Base-by-base conservation (phyloP, 768 basidiomycete genomes). In the Calvatia gigantea region DNA sequence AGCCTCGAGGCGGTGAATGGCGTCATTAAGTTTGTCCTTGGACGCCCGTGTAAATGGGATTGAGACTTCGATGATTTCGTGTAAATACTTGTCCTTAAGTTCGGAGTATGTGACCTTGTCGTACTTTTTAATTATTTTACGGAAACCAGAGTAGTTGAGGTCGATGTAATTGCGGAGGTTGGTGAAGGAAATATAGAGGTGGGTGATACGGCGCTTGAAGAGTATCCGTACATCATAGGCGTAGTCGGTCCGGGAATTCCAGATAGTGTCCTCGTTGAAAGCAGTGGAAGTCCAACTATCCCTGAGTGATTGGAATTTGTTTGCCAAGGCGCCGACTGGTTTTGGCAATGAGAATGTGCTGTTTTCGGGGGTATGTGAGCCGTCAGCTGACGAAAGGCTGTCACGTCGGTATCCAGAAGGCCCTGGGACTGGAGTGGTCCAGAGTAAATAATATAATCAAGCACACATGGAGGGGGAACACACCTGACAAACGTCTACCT, bases 111-210 rank as follows among this genome's bases (percentile, higher is more conserved):
- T 92, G 60, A 97, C 89, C 71, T 98, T 98, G 79, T 98, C 94
- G 65, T 95, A 96, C 89, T 98, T 98, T 73, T 98, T 98, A 65
- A 95, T 68, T 33, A 96, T 94, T 77, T 98, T 98, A 62, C 92
- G 82, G 72, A 98, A 93, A 1, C 94, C 96, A 0, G 92, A 89
- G 67, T 91, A 81, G 68, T 98, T 98, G 55, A 97, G 74, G 64
- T 98, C 93, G 54, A 93, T 84, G 60, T 93, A 99, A 5, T 92
- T 89, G 67, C 80, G 82, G 54, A 98, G 78, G 27, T 86, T 84
- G 12, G 85, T 86, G 43, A 87, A 78, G 5, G 84, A 77, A 41
- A 94, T 83, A 68, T 90, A 97, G 9, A 94, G 78, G 44, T 77
- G 84, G 0, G 92, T 90, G 50, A 98, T 91, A 59, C 87, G 78